phyloP scores from a whole-genome alignment of 257 asterid species.

The Nicotiana tomentosiformis region DNA sequence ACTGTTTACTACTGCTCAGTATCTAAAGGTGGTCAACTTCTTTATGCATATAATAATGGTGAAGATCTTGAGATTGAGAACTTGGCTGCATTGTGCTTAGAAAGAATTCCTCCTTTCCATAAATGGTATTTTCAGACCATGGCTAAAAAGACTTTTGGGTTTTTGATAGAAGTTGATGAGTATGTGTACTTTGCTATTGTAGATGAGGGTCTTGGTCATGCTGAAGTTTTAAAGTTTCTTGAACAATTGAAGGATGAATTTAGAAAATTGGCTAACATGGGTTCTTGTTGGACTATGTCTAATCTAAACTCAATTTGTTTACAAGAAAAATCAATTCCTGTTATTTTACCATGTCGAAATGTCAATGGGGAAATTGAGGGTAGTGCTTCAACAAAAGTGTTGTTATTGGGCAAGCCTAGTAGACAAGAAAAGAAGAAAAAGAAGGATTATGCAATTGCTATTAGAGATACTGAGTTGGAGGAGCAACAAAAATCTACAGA shows the following conservation, averaged over 20 bases:
- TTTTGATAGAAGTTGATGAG: constrained; percentile 40
- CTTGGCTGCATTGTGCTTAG: constrained; percentile 59
- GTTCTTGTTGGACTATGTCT: constrained; percentile 27
- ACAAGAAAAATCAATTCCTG: constrained; percentile 50
- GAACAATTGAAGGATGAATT: constrained; percentile 52
- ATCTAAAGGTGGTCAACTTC: constrained; percentile 42
- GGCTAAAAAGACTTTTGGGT: constrained; percentile 43
- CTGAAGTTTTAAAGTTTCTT: constrained; percentile 36
- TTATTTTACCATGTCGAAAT: constrained; percentile 27
- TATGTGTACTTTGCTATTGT: constrained; percentile 57
- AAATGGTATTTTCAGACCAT: constrained; percentile 63
- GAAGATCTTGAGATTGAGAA: constrained; percentile 48
- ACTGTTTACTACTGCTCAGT: constrained; percentile 57
- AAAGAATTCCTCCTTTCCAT: constrained; percentile 61
- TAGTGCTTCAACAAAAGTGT: constrained; percentile 48
- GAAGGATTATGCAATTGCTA: constrained; percentile 37
- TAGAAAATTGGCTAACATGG: constrained; percentile 27
- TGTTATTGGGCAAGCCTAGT: constrained; percentile 51
- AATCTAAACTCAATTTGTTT: constrained; percentile 31
- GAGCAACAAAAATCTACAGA: constrained; percentile 40
- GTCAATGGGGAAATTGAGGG: constrained; percentile 24
- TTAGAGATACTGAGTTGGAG: constrained; percentile 45
- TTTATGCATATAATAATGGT: constrained; percentile 41
- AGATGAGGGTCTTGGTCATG: constrained; percentile 33
- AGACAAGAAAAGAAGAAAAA: constrained; percentile 51